Evolutionary conservation across 768 basidiomycete genomes (phyloP).

Genomic region (Pholiota molesta): DNA sequence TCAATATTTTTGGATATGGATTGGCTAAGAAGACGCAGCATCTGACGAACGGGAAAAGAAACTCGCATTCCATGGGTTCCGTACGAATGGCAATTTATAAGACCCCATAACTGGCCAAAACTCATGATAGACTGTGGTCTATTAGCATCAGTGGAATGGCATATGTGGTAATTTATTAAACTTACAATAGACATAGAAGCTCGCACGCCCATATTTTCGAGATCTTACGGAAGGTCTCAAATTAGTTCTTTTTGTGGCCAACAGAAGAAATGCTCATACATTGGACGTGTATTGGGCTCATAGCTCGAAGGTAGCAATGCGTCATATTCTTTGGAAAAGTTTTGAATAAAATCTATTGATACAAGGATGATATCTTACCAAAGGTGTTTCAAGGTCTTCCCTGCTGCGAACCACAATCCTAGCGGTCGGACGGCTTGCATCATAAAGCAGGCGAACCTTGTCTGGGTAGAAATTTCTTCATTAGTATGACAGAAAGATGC

Average conservation of each 20-base stretch:
- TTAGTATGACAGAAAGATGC: neutral
- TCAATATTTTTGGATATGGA: slow-evolving; percentile 82
- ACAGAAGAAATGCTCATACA: slow-evolving; percentile 42
- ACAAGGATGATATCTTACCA: slow-evolving; percentile 42
- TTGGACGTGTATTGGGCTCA: slow-evolving; percentile 86
- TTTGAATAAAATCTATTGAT: neutral
- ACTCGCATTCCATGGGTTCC: slow-evolving; percentile 81
- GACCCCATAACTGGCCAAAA: slow-evolving; percentile 80
- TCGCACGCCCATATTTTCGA: slow-evolving; percentile 81
- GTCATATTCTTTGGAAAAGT: slow-evolving; percentile 66
- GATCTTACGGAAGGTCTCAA: slow-evolving; percentile 42
- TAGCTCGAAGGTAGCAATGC: slow-evolving; percentile 80
- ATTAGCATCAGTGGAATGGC: neutral
- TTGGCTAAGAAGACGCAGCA: slow-evolving; percentile 78
- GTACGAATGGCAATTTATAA: slow-evolving; percentile 80
- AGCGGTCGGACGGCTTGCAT: slow-evolving; percentile 72
- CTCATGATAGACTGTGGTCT: slow-evolving; percentile 68
- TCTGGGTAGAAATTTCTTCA: slow-evolving; percentile 37
- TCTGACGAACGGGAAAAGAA: slow-evolving; percentile 83
- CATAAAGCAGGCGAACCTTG: slow-evolving; percentile 78
- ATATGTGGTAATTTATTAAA: slow-evolving; percentile 7
- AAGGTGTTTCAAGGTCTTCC: slow-evolving; percentile 66
- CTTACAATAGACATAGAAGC: slow-evolving; percentile 85
- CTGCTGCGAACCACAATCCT: slow-evolving; percentile 65
- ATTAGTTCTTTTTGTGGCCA: neutral